These are phyloP conservation scores for Pythium biforme DNA, from an alignment of 352 stramenopile species.

Conservation along the genomic window DNA sequence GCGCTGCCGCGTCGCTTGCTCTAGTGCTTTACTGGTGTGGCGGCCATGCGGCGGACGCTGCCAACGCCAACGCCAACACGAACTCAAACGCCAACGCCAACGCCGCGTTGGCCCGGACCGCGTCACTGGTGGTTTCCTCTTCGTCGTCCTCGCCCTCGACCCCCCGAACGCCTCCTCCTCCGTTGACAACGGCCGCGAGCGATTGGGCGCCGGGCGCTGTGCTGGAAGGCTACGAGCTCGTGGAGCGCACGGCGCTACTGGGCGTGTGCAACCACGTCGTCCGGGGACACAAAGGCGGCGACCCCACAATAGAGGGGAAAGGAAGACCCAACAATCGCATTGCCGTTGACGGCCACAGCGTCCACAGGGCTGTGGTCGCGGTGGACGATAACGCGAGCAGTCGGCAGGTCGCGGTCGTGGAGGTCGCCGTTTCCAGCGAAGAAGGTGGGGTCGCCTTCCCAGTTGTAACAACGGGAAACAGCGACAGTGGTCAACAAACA, in stretches of 20 bases:
- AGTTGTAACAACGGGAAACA: neutral
- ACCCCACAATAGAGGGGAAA: no score
- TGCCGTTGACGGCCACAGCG: neutral
- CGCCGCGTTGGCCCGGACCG: neutral
- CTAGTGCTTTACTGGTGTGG: no score
- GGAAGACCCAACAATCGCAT: neutral
- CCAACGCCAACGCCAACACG: no score
- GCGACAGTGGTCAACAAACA: no score
- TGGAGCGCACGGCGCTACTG: conserved; percentile 62
- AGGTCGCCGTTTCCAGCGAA: neutral
- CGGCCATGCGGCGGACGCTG: no score
- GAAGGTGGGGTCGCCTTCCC: neutral
- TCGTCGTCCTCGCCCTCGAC: no score
- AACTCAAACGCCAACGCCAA: neutral
- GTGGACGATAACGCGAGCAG: neutral
- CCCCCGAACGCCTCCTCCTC: neutral
- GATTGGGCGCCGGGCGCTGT: conserved; percentile 30
- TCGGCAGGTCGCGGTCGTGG: conserved; percentile 13
- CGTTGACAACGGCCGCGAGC: no score
- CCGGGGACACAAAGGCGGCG: neutral
- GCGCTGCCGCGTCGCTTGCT: no score
- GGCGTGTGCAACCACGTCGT: conserved; percentile 55
- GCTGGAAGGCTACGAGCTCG: conserved; percentile 69
- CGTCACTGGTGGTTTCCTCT: conserved; percentile 1
- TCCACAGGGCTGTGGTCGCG: neutral